Evolutionary conservation across 2,329 filamentous ascomycete genomes (phyloP).

Genomic region (Acephala macrosclerotiorum): DNA sequence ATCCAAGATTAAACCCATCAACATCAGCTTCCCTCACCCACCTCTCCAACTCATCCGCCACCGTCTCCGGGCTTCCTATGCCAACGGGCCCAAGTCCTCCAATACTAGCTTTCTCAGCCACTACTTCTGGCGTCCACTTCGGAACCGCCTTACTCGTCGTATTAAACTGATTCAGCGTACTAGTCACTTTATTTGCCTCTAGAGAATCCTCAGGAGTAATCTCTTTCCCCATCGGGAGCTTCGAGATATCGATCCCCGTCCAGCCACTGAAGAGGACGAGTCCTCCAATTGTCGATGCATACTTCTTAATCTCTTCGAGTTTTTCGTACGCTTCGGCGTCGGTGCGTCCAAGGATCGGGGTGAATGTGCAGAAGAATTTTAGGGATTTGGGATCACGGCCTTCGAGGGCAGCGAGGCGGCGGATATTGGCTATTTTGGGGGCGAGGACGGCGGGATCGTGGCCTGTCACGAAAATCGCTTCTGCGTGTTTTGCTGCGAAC

Average conservation of each 20-base stretch:
- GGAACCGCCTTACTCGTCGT: conserved; percentile 55
- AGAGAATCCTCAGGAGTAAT: conserved; percentile 61
- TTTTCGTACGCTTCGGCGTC: conserved; percentile 72
- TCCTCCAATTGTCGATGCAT: conserved; percentile 70
- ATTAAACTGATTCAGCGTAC: conserved; percentile 56
- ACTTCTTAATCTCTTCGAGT: conserved; percentile 64
- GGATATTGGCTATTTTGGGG: conserved; percentile 11
- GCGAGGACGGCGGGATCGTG: conserved; percentile 4
- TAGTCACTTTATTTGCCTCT: conserved; percentile 59
- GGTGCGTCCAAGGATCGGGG: conserved; percentile 68
- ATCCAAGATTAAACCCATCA: conserved; percentile 78
- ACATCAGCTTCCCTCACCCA: conserved; percentile 75
- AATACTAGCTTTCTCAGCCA: conserved; percentile 72
- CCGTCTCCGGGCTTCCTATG: conserved; percentile 56
- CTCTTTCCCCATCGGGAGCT: conserved; percentile 64
- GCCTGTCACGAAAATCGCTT: conserved; percentile 8
- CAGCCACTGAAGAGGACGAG: conserved; percentile 75
- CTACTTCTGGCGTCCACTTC: conserved; percentile 73
- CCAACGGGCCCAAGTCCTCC: conserved; percentile 67
- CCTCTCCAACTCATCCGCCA: conserved; percentile 69
- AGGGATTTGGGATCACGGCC: conserved; percentile 66
- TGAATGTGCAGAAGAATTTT: conserved; percentile 72
- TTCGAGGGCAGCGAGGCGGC: conserved; percentile 53
- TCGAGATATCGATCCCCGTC: conserved; percentile 71
- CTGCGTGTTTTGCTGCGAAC: conserved; percentile 45